A percentile compares a stretch with the other conserved stretches of the same genome.
Evolutionary conservation across 2,329 filamentous ascomycete genomes (phyloP).

Genomic region (Corinectria fuckeliana): DNA sequence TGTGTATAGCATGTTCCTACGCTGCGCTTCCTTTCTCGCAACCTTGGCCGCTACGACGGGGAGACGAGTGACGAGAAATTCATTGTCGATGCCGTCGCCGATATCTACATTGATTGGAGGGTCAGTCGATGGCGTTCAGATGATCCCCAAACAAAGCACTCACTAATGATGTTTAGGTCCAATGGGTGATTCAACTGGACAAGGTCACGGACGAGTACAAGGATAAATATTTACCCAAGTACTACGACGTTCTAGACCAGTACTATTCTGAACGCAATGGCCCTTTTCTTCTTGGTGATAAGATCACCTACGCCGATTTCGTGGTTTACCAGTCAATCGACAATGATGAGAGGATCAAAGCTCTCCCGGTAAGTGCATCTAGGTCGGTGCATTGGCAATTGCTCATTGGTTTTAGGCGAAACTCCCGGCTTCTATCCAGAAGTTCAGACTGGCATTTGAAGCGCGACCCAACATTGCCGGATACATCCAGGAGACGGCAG

Average conservation of each 20-base stretch:
- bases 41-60: constrained; percentile 46
- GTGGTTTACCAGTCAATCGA: constrained; percentile 48
- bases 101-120: constrained; percentile 49
- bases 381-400: rapidly evolving
- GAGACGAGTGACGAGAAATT: constrained; percentile 46
- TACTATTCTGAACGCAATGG: constrained; percentile 41
- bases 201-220: constrained; percentile 41
- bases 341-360: constrained; percentile 43
- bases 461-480: constrained; percentile 15
- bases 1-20: constrained; percentile 27
- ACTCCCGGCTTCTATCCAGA: constrained; percentile 2
- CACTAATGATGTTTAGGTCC: constrained; percentile 1
- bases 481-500: constrained; percentile 5
- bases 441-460: constrained; percentile 14
- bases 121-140: constrained; percentile 31
- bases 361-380: constrained; percentile 43
- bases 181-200: constrained; percentile 39
- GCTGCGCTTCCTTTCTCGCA: constrained; percentile 45
- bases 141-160: not conserved
- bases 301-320: constrained; percentile 48
- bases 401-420: not conserved
- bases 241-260: constrained; percentile 39
- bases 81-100: constrained; percentile 44
- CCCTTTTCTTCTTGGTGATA: constrained; percentile 46
- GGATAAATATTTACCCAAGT: constrained; percentile 37